phyloP scores from a whole-genome alignment of 2,329 filamentous ascomycete genomes.

The Mycocentrospora acerina region DNA sequence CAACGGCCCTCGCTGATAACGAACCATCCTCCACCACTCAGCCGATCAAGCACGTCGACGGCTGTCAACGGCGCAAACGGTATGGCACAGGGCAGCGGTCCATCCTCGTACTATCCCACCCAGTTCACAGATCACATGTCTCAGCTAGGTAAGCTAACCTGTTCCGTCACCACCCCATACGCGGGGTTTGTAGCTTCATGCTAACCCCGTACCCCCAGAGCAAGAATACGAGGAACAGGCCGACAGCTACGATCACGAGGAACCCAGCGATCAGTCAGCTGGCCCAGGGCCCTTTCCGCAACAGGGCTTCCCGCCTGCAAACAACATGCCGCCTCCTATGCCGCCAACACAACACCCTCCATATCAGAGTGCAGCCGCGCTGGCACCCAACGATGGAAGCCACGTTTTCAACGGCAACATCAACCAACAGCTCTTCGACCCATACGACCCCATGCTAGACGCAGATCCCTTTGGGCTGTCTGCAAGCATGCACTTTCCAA shows the following conservation, averaged over 20 bases:
- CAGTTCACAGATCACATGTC: slow-evolving; percentile 94
- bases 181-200: slow-evolving; percentile 67
- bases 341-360: slow-evolving; percentile 39
- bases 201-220: slow-evolving; percentile 74
- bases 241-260: slow-evolving; percentile 83
- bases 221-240: slow-evolving; percentile 93
- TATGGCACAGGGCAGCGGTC: slow-evolving; percentile 41
- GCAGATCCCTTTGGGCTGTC: slow-evolving; percentile 92
- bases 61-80: slow-evolving; percentile 39
- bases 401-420: slow-evolving; percentile 48
- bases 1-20: slow-evolving; percentile 42
- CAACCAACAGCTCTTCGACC: slow-evolving; percentile 60
- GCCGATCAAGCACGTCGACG: slow-evolving; percentile 39
- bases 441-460: slow-evolving; percentile 84
- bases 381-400: slow-evolving; percentile 36
- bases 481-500: slow-evolving; percentile 93
- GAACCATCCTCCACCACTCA: slow-evolving; percentile 39
- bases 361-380: slow-evolving; percentile 34
- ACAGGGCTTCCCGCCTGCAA: slow-evolving; percentile 54
- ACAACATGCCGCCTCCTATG: slow-evolving; percentile 43
- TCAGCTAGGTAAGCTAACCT: slow-evolving; percentile 83
- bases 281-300: slow-evolving; percentile 66
- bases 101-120: slow-evolving; percentile 72
- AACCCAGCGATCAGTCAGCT: slow-evolving; percentile 65
- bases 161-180: slow-evolving; percentile 49